Conservation (phyloP, 2,329 filamentous ascomycete species). For the Proliferodiscus dingleyae region DNA sequence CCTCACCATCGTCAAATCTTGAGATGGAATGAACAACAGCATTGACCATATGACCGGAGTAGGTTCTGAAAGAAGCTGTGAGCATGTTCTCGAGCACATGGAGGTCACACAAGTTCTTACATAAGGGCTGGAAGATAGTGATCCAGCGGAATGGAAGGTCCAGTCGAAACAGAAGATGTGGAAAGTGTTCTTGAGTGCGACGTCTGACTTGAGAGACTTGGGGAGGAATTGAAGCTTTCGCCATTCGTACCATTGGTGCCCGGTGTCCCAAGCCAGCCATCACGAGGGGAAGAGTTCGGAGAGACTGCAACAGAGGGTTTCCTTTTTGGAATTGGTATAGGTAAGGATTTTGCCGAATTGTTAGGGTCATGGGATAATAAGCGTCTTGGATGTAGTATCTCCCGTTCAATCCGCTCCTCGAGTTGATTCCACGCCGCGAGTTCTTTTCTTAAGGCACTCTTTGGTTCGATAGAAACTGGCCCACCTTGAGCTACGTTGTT, state of each 20-base stretch:
- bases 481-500: not conserved
- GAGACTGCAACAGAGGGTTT: constrained; percentile 3
- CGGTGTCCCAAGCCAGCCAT: constrained; percentile 10
- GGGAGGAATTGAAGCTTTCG: constrained; percentile 10
- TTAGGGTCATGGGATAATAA: not conserved
- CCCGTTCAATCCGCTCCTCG: constrained; percentile 20
- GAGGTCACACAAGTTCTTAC: constrained; percentile 1
- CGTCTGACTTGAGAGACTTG: constrained; percentile 1
- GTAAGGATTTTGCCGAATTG: not conserved
- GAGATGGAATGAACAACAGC: constrained; percentile 11
- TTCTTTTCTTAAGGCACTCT: constrained; percentile 15
- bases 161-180: constrained; percentile 10
- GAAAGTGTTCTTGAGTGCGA: constrained; percentile 13
- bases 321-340: constrained; percentile 10
- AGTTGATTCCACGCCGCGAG: constrained; percentile 21
- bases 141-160: constrained; percentile 10
- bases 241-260: constrained; percentile 6
- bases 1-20: constrained; percentile 15
- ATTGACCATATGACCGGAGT: constrained; percentile 7
- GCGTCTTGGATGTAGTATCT: constrained; percentile 18
- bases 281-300: constrained; percentile 2
- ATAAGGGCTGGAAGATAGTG: constrained; percentile 11
- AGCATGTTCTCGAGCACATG: not conserved
- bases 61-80: constrained; percentile 8
- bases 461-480: constrained; percentile 5